Evolutionary conservation across 495 filamentous ascomycete species (phyloP), one percentile per base, ranked within the genome.

Genomic region (Podospora didyma): DNA sequence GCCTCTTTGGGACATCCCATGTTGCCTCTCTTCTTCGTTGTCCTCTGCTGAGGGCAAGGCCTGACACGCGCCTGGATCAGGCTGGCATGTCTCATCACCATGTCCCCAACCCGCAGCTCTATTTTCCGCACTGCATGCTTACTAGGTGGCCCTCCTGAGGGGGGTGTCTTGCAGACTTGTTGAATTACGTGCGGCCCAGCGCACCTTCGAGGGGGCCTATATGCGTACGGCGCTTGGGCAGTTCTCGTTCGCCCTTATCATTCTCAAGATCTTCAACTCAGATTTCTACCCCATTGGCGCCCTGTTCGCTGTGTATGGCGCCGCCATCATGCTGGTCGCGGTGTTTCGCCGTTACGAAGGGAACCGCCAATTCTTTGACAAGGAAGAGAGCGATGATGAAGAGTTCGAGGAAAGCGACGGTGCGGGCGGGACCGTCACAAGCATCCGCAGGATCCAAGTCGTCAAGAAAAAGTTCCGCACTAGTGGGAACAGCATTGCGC

Each of bases 171-270:
- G 28, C 53, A 83, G 80, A 67, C 83, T 98, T 11, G 89, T 96
- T 51, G 93, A 97, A 68, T 88, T 97, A 62, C 90, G 93, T 55
- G 93, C 93, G 0, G 88, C 92, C 4, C 94, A 98, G 70, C 82
- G 94, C 17, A 98, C 94, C 16, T 98, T 97, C 62, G 94, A 97
- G 76, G 94, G 94, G 1, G 95, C 94, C 31, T 98, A 98, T 73
- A 84, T 96, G 58, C 90, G 94, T 50, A 98, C 94, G 0, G 90
- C 93, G 0, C 85, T 97, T 31, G 87, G 86, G 2, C 92, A 97
- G 70, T 97, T 97, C 80, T 90, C 86, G 49, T 97, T 98, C 66
- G 85, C 93, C 44, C 85, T 98, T 17, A 85, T 98, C 56, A 88
- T 98, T 9, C 83, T 98, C 49, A 95, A 93, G 74, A 96, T 98